These are phyloP conservation scores for Hymenoscyphus fructigenus DNA, from an alignment of 2,329 filamentous ascomycete genomes.

Conservation along the genomic window DNA sequence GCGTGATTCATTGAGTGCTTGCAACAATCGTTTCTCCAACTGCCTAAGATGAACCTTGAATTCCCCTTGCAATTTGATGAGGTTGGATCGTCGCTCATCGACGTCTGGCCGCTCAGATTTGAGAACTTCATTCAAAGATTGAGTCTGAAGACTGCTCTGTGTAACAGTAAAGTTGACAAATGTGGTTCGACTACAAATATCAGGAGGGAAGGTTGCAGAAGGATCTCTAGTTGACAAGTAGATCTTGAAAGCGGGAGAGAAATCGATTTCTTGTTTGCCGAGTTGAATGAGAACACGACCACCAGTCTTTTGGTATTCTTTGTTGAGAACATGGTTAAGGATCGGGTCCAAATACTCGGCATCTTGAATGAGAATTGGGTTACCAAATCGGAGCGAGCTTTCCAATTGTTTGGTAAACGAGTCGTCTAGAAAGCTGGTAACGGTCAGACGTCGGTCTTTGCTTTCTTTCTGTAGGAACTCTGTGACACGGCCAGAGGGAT, in stretches of 20 bases:
- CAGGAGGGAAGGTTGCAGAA: constrained; percentile 90
- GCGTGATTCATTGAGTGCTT: constrained; percentile 94
- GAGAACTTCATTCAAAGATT: constrained; percentile 94
- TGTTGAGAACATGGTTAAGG: constrained; percentile 97
- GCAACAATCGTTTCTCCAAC: constrained; percentile 88
- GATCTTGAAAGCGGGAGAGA: constrained; percentile 93
- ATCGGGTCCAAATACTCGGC: constrained; percentile 96
- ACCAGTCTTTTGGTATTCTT: constrained; percentile 98
- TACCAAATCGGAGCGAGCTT: constrained; percentile 94
- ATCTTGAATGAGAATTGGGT: constrained; percentile 97
- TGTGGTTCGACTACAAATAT: constrained; percentile 96
- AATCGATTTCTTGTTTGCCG: constrained; percentile 98
- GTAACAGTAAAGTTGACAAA: constrained; percentile 99
- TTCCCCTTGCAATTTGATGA: constrained; percentile 98
- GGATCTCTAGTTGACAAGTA: constrained; percentile 95
- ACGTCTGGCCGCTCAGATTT: constrained; percentile 98
- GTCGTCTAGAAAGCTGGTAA: constrained; percentile 97
- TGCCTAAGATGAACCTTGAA: constrained; percentile 98
- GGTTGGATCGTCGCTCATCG: constrained; percentile 91
- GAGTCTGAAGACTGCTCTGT: constrained; percentile 96
- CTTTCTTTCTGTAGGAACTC: constrained; percentile 95
- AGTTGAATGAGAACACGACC: constrained; percentile 97
- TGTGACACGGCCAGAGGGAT: constrained; percentile 90
- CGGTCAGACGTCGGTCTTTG: constrained; percentile 88
- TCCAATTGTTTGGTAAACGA: constrained; percentile 98